phyloP scores from a whole-genome alignment of 192 early-diverging fungal species.

The Thamnidium elegans region DNA sequence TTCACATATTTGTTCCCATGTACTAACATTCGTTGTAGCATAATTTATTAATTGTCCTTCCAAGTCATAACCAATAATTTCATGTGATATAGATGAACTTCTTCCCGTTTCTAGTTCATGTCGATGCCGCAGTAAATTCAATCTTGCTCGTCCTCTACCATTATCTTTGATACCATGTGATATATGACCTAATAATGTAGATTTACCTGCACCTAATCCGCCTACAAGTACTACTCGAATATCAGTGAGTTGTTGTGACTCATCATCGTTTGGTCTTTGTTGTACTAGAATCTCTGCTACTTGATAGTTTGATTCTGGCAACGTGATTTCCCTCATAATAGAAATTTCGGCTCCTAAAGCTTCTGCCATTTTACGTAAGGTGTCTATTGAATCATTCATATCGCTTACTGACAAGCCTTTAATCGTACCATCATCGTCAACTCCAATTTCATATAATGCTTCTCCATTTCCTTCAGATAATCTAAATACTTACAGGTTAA shows the following conservation, averaged over 20 bases:
- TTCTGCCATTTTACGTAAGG: constrained; percentile 61
- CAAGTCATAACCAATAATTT: constrained; percentile 81
- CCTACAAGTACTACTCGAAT: constrained; percentile 84
- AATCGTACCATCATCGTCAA: constrained; percentile 79
- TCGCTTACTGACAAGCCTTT: constrained; percentile 59
- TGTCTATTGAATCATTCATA: constrained; percentile 57
- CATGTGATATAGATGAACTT: constrained; percentile 85
- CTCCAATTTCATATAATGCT: constrained; percentile 87
- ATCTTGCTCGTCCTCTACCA: constrained; percentile 77
- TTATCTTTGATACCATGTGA: constrained; percentile 83
- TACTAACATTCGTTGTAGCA: constrained; percentile 54
- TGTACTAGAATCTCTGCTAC: constrained; percentile 80
- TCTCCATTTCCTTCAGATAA: constrained; percentile 85
- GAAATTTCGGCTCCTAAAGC: constrained; percentile 65
- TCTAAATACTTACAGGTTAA: constrained; percentile 12
- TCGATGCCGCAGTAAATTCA: constrained; percentile 84
- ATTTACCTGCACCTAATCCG: constrained; percentile 77
- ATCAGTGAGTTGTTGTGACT: constrained; percentile 69
- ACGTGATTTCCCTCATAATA: constrained; percentile 49
- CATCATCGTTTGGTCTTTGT: constrained; percentile 45
- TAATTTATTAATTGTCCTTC: constrained; percentile 74
- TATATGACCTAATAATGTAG: constrained; percentile 80
- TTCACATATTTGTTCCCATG: constrained; percentile 82
- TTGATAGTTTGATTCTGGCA: constrained; percentile 35
- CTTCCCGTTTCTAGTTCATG: constrained; percentile 92